Evolutionary conservation across 345 rosid species (phyloP).

Genomic region (Salix suchowensis): DNA sequence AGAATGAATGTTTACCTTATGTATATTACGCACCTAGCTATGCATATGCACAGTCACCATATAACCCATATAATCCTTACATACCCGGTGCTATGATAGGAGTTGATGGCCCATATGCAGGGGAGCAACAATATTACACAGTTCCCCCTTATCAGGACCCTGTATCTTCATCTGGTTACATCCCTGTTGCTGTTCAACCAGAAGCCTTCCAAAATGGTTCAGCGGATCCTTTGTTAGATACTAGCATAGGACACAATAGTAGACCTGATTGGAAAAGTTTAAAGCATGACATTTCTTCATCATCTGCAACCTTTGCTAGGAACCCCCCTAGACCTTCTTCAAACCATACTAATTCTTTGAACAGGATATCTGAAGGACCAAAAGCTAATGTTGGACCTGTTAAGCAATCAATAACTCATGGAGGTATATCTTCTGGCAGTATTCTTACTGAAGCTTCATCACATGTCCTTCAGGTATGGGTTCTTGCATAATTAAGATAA

Average conservation of each 20-base stretch:
- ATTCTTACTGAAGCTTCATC: conserved; percentile 32
- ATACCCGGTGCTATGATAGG: conserved; percentile 78
- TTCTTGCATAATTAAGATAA: not conserved
- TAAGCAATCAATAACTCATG: conserved; percentile 36
- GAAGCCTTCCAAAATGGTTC: conserved; percentile 38
- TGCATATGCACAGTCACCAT: conserved; percentile 83
- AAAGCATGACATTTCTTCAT: conserved; percentile 41
- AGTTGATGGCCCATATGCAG: conserved; percentile 53
- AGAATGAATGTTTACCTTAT: conserved; percentile 74
- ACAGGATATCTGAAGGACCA: conserved; percentile 38
- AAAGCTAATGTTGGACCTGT: conserved; percentile 44
- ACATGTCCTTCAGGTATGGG: conserved; percentile 44
- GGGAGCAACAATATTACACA: conserved; percentile 64
- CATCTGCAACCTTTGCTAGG: conserved; percentile 41
- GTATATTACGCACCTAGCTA: conserved; percentile 75
- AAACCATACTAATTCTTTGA: conserved; percentile 38
- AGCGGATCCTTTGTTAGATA: conserved; percentile 42
- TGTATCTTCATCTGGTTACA: conserved; percentile 52
- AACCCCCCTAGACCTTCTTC: conserved; percentile 42
- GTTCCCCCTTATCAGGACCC: conserved; percentile 57
- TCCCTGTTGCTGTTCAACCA: conserved; percentile 53
- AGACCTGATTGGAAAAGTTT: conserved; percentile 46
- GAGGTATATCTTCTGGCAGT: conserved; percentile 38
- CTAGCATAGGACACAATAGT: conserved; percentile 33
- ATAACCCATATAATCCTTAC: conserved; percentile 87